Conservation (phyloP, 148 eudicot species). For the Drosera capensis region DNA sequence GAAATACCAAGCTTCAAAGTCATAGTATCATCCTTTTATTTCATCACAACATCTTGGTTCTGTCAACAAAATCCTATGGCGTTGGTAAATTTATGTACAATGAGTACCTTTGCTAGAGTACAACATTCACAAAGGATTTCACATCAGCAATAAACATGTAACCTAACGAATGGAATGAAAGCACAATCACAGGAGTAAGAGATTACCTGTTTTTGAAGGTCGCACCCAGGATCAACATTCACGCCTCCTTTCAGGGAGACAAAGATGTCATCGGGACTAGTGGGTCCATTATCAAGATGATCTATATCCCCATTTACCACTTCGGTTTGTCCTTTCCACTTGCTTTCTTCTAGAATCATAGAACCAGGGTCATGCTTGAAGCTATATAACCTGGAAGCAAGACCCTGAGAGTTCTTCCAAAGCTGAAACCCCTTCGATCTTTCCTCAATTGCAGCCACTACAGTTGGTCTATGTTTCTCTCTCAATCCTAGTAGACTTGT, state of each 20-base stretch:
- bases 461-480: constrained; percentile 68
- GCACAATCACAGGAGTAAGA: too few relatives aligned
- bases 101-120: too few relatives aligned
- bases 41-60: too few relatives aligned
- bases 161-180: too few relatives aligned
- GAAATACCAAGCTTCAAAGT: too few relatives aligned
- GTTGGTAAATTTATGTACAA: too few relatives aligned
- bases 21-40: too few relatives aligned
- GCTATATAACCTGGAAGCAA: constrained; percentile 61
- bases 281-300: constrained; percentile 32
- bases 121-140: too few relatives aligned
- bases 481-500: constrained; percentile 54
- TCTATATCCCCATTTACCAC: constrained; percentile 34
- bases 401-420: constrained; percentile 56
- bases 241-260: constrained; percentile 25
- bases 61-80: too few relatives aligned
- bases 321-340: constrained; percentile 28
- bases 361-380: constrained; percentile 47
- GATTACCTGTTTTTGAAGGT: constrained; percentile 86
- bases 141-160: too few relatives aligned
- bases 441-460: constrained; percentile 60
- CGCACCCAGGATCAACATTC: constrained; percentile 49
- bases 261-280: constrained; percentile 32
- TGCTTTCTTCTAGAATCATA: constrained; percentile 19
- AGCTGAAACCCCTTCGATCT: constrained; percentile 67